Evolutionary conservation across 192 early-diverging fungal genomes (phyloP).

Genomic region (Gigaspora rosea): DNA sequence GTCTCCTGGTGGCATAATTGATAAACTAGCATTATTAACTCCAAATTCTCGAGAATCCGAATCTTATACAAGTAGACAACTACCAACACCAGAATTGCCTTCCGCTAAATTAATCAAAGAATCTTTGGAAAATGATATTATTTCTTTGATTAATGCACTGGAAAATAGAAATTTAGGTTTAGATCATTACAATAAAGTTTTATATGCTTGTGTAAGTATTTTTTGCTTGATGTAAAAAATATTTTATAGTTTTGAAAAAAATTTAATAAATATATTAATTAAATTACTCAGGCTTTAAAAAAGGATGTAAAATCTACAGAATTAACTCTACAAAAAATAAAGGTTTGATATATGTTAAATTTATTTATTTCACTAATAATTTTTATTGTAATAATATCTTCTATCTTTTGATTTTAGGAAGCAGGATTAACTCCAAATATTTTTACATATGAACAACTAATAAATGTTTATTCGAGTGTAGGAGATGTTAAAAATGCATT

Average conservation of each 20-base stretch:
- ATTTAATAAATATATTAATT: too few relatives aligned
- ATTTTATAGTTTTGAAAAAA: neutral
- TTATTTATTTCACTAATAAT: too few relatives aligned
- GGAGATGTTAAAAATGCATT: constrained; percentile 64
- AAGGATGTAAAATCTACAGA: neutral
- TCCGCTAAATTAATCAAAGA: neutral
- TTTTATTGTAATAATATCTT: neutral
- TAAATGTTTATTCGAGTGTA: constrained; percentile 75
- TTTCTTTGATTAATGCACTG: neutral
- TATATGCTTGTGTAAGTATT: constrained; percentile 19
- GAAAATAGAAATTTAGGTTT: neutral
- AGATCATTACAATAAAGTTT: constrained; percentile 3
- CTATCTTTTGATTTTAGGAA: constrained; percentile 36
- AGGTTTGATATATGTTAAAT: neutral
- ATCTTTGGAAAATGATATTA: neutral
- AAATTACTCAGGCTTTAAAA: neutral
- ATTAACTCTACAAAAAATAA: neutral
- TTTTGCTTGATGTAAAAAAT: neutral
- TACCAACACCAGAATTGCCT: neutral
- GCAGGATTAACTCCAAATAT: constrained; percentile 66
- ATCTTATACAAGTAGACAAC: neutral
- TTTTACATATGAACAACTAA: constrained; percentile 72
- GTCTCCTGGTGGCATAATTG: neutral
- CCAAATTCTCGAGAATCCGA: neutral
- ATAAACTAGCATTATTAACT: neutral